Conservation (phyloP, 768 basidiomycete genomes). For the Mycena kentingensis region DNA sequence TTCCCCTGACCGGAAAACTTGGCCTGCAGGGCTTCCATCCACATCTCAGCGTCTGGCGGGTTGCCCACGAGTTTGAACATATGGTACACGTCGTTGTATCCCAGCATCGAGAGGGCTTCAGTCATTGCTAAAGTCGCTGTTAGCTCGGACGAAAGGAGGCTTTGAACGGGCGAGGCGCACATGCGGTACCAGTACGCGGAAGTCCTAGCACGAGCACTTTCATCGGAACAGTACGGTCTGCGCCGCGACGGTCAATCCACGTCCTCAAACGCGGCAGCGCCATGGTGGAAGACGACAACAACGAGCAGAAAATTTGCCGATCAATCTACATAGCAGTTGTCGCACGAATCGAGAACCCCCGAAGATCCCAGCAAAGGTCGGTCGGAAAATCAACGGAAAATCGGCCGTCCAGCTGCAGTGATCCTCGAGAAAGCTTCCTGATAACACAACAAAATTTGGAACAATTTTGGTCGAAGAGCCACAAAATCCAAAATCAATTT, state of each 20-base stretch:
- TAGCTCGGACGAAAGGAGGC: neutral
- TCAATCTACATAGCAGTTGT: no score
- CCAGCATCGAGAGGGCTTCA: neutral
- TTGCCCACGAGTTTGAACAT: neutral
- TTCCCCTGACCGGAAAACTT: constrained; percentile 3
- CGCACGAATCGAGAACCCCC: no score
- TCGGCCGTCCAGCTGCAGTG: no score
- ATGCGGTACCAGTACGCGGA: constrained; percentile 3
- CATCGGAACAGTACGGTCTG: constrained; percentile 2
- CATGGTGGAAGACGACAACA: no score
- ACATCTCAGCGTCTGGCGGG: neutral
- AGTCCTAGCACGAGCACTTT: constrained; percentile 1
- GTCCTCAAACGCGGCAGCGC: no score
- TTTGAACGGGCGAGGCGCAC: neutral
- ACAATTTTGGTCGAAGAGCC: no score
- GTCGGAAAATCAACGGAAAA: no score
- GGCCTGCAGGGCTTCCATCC: constrained; percentile 1
- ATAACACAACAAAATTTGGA: no score
- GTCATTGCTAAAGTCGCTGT: neutral
- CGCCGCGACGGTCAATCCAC: constrained; percentile 1
- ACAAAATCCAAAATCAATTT: no score
- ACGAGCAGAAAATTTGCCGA: no score
- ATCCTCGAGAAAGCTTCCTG: no score
- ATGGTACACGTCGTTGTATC: constrained; percentile 4
- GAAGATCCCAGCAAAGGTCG: no score